A percentile compares a stretch with the other conserved stretches of the same genome.
These are phyloP conservation scores for Cyclospora cayetanensis DNA, from an alignment of 169 alveolate genomes.

Conservation along the genomic window DNA sequence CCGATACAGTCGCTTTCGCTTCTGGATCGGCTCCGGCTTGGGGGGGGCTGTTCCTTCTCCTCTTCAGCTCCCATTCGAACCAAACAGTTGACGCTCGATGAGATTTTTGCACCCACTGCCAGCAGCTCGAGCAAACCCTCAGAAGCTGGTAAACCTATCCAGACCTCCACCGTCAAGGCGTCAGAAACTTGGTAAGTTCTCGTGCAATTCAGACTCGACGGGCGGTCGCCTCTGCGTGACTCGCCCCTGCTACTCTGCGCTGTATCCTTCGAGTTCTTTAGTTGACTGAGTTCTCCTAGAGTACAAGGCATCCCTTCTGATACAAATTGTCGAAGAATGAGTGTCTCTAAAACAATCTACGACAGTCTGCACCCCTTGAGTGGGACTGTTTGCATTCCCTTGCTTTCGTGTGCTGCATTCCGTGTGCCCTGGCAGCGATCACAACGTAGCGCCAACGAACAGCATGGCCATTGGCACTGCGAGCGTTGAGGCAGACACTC, in stretches of 20 bases:
- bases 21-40: constrained; percentile 45
- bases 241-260: no score
- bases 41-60: constrained; percentile 47
- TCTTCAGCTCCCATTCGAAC: constrained; percentile 52
- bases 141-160: not conserved
- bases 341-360: no score
- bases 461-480: not conserved
- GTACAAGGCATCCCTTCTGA: no score
- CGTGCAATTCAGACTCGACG: no score
- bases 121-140: constrained; percentile 39
- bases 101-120: constrained; percentile 30
- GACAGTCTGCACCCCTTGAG: no score
- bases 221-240: no score
- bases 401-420: not conserved
- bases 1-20: constrained; percentile 56
- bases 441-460: not conserved
- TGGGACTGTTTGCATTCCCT: no score
- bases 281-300: no score
- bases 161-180: not conserved
- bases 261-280: no score
- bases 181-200: not conserved
- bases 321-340: no score
- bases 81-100: constrained; percentile 48
- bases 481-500: not conserved
- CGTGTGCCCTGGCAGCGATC: not conserved